Evolutionary conservation across 2,329 filamentous ascomycete genomes (phyloP).

Genomic region (Diplodia scrobiculata): DNA sequence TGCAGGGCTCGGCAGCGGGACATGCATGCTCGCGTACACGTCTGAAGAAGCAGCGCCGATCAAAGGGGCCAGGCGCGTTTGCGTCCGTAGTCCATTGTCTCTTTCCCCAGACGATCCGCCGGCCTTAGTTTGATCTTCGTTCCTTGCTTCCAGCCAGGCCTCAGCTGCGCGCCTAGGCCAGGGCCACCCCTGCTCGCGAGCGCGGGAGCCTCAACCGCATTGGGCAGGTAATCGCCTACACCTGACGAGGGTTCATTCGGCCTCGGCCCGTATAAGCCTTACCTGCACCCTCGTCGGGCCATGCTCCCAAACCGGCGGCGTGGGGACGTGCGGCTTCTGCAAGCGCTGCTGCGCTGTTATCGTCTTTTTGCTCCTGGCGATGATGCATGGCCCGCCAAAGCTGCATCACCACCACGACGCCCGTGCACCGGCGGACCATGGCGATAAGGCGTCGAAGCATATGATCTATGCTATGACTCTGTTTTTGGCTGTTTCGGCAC

Average conservation of each 20-base stretch:
- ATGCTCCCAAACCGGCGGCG: background rate
- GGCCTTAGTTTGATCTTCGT: slow-evolving; percentile 21
- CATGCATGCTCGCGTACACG: slow-evolving; percentile 11
- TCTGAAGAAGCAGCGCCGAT: slow-evolving; percentile 17
- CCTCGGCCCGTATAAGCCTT: slow-evolving; percentile 17
- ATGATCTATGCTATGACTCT: background rate
- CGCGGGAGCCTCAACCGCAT: slow-evolving; percentile 16
- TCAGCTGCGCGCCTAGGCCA: slow-evolving; percentile 7
- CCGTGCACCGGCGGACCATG: background rate
- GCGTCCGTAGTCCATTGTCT: slow-evolving; percentile 2
- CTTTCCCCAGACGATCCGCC: slow-evolving; percentile 19
- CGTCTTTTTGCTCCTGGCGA: background rate
- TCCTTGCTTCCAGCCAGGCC: slow-evolving; percentile 14
- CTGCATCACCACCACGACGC: background rate
- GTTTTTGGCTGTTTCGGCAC: background rate
- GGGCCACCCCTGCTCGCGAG: slow-evolving; percentile 4
- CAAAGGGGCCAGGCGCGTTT: slow-evolving; percentile 12
- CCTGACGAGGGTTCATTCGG: slow-evolving; percentile 10
- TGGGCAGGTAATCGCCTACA: slow-evolving; percentile 18
- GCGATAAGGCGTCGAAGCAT: background rate
- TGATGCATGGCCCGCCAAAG: background rate
- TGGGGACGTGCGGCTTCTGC: slow-evolving; percentile 10
- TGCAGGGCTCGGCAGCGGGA: slow-evolving; percentile 8
- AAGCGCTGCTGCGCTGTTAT: slow-evolving; percentile 15
- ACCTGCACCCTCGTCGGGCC: slow-evolving; percentile 14